Evolutionary conservation across 2,329 filamentous ascomycete genomes (phyloP).

Genomic region (Ceratocystis lukuohia): DNA sequence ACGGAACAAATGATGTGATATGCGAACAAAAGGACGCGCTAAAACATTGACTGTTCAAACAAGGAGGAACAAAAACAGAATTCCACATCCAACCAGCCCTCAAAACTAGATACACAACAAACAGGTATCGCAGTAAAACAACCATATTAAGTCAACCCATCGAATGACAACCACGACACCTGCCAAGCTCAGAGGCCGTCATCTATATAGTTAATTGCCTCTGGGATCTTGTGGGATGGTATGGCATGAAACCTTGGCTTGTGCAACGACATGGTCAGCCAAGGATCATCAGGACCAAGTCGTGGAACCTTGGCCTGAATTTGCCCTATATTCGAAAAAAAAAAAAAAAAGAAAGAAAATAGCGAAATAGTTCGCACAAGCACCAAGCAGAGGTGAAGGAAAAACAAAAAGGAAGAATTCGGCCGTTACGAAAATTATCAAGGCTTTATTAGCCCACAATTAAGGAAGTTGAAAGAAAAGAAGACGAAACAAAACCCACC

Average conservation of each 20-base stretch:
- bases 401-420: not conserved
- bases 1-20: not conserved
- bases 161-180: not conserved
- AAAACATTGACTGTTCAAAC: slow-evolving; percentile 4
- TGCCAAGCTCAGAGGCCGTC: not conserved
- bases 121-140: not conserved
- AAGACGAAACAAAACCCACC: not conserved
- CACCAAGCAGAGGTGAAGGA: not conserved
- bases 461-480: slow-evolving; percentile 1
- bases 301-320: not conserved
- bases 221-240: not conserved
- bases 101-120: not conserved
- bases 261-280: not conserved
- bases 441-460: not conserved
- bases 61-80: not conserved
- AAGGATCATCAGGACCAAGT: not conserved
- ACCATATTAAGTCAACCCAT: not conserved
- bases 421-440: slow-evolving; percentile 3
- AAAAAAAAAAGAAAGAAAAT: not conserved
- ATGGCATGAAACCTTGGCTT: slow-evolving; percentile 1
- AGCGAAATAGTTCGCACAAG: not conserved
- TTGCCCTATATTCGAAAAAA: not conserved
- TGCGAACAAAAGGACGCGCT: not conserved
- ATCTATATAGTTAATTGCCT: not conserved
- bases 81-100: too few species aligned